phyloP scores from a whole-genome alignment of 495 filamentous ascomycete species.

The Neurospora sp. region DNA sequence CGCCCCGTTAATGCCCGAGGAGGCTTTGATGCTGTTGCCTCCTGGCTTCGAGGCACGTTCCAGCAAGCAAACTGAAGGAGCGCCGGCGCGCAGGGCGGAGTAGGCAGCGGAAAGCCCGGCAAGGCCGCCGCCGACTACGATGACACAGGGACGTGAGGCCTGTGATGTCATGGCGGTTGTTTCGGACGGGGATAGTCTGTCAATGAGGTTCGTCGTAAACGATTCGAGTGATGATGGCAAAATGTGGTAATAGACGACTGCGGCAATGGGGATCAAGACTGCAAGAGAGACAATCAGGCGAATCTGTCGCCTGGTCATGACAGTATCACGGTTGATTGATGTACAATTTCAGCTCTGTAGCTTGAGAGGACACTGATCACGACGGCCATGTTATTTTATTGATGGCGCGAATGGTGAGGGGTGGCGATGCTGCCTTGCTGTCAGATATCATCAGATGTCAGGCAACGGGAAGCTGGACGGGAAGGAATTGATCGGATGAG shows the following conservation, averaged over 20 bases:
- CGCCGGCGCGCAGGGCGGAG: conserved; percentile 33
- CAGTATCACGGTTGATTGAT: neutral
- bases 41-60: conserved; percentile 45
- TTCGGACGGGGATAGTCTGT: neutral
- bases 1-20: conserved; percentile 52
- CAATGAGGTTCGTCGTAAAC: neutral
- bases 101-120: conserved; percentile 42
- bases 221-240: neutral
- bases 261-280: conserved; percentile 9
- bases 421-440: neutral
- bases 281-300: conserved; percentile 4
- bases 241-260: conserved; percentile 8
- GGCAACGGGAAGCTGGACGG: neutral
- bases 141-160: conserved; percentile 18
- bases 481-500: neutral
- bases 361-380: neutral
- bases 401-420: neutral
- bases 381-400: neutral
- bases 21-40: conserved; percentile 55
- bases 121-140: conserved; percentile 42
- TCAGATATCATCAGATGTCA: neutral
- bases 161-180: neutral
- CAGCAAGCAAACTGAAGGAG: conserved; percentile 37
- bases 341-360: neutral
- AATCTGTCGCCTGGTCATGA: conserved; percentile 8